phyloP scores from a whole-genome alignment of 1,284 basidiomycete genomes.

The Kwoniella shivajii region DNA sequence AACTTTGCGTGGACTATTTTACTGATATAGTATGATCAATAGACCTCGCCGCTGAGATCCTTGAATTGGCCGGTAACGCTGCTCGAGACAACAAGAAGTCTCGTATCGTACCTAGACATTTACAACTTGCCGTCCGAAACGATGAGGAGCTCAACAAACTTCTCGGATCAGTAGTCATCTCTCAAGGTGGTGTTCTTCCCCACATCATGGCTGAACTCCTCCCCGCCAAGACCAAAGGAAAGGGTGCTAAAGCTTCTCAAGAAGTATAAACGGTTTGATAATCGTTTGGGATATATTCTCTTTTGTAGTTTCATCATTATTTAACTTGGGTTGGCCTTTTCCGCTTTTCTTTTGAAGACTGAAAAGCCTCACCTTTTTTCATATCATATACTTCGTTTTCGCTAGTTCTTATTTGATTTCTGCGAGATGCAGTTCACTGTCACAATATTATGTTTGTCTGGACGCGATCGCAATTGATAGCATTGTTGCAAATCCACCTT shows the following conservation, averaged over 20 bases:
- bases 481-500: too few relatives aligned
- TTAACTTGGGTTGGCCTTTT: neutral
- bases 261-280: slow-evolving; percentile 40
- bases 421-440: slow-evolving; percentile 28
- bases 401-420: slow-evolving; percentile 27
- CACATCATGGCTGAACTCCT: slow-evolving; percentile 62
- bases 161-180: slow-evolving; percentile 75
- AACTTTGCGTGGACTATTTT: neutral
- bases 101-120: slow-evolving; percentile 78
- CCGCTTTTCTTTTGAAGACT: neutral
- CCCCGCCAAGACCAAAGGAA: slow-evolving; percentile 37
- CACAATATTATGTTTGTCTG: slow-evolving; percentile 3
- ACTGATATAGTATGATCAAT: slow-evolving; percentile 14
- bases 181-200: slow-evolving; percentile 80
- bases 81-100: slow-evolving; percentile 60
- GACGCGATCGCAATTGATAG: too few relatives aligned
- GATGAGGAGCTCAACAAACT: slow-evolving; percentile 66
- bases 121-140: slow-evolving; percentile 78
- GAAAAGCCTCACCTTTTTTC: neutral
- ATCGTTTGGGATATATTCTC: neutral
- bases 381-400: slow-evolving; percentile 25
- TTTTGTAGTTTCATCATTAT: neutral
- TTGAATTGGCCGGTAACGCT: slow-evolving; percentile 84
- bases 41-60: slow-evolving; percentile 80
- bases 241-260: slow-evolving; percentile 49